Conservation (phyloP, 1,284 basidiomycete genomes). For the Malassezia dermatis region DNA sequence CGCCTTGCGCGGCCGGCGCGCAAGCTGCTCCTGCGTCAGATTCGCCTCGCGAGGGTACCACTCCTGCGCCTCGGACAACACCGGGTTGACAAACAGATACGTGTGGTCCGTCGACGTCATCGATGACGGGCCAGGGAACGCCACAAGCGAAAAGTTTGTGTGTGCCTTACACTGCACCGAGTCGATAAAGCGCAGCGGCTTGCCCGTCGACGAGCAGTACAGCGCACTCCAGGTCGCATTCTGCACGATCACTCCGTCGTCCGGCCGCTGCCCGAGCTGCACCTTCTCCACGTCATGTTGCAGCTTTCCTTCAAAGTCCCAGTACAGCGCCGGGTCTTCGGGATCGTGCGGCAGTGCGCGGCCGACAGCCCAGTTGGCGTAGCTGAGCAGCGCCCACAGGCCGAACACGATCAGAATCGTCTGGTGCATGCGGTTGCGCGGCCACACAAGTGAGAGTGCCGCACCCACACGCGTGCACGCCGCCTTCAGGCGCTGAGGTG, state of each 20-base stretch:
- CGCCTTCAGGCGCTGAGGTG: background rate
- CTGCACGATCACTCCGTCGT: conserved; percentile 1
- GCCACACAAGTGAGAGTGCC: background rate
- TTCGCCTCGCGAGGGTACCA: background rate
- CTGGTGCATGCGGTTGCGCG: conserved; percentile 17
- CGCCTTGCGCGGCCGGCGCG: background rate
- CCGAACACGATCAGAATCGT: conserved; percentile 9
- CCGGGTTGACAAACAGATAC: conserved; percentile 12
- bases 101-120: conserved; percentile 1
- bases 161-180: conserved; percentile 2
- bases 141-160: conserved; percentile 1
- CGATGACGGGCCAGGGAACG: conserved; percentile 3
- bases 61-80: conserved; percentile 1
- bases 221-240: conserved; percentile 4
- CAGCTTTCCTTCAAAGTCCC: background rate
- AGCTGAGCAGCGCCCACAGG: conserved; percentile 12
- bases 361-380: conserved; percentile 7
- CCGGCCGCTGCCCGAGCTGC: background rate
- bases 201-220: conserved; percentile 6
- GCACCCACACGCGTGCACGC: background rate
- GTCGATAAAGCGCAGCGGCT: conserved; percentile 11
- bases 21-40: background rate
- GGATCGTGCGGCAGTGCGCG: background rate
- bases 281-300: background rate
- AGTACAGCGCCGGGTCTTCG: background rate